Evolutionary conservation across 2,329 filamentous ascomycete genomes (phyloP).

Genomic region (Fragosphaeria purpurea): DNA sequence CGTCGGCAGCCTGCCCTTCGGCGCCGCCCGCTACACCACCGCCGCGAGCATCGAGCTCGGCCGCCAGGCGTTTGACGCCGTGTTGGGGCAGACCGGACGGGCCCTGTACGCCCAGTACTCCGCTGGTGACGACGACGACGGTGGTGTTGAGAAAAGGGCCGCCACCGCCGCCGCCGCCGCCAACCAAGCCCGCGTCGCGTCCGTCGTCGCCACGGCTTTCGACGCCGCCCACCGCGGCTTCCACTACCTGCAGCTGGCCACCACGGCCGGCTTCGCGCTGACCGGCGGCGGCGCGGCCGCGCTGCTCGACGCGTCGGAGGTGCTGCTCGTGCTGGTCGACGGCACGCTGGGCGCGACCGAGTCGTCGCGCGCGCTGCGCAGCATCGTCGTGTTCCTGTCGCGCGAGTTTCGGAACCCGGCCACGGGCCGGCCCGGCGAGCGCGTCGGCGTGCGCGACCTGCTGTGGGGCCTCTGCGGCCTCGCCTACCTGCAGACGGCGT

Average conservation of each 20-base stretch:
- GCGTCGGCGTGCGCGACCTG: slow-evolving; percentile 51
- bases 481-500: slow-evolving; percentile 51
- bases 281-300: slow-evolving; percentile 11
- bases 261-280: slow-evolving; percentile 13
- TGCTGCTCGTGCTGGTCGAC: slow-evolving; percentile 50
- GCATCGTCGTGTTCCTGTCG: slow-evolving; percentile 52
- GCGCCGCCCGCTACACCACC: slow-evolving; percentile 45
- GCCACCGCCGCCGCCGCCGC: no score
- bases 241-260: slow-evolving; percentile 12
- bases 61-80: slow-evolving; percentile 42
- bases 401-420: slow-evolving; percentile 55
- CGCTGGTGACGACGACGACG: not conserved
- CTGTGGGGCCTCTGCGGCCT: slow-evolving; percentile 50
- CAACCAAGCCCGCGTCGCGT: slow-evolving; percentile 32
- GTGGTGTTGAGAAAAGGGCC: slow-evolving; percentile 12
- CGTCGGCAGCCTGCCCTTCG: slow-evolving; percentile 41
- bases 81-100: slow-evolving; percentile 41
- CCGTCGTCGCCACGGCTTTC: slow-evolving; percentile 32
- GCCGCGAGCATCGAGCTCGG: slow-evolving; percentile 48
- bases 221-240: slow-evolving; percentile 11
- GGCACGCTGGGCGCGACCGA: slow-evolving; percentile 60
- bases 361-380: slow-evolving; percentile 56
- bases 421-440: slow-evolving; percentile 48
- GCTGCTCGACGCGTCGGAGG: slow-evolving; percentile 39
- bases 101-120: slow-evolving; percentile 26